phyloP scores from a whole-genome alignment of 2,329 filamentous ascomycete species.

The Teratosphaeria gauchensis region DNA sequence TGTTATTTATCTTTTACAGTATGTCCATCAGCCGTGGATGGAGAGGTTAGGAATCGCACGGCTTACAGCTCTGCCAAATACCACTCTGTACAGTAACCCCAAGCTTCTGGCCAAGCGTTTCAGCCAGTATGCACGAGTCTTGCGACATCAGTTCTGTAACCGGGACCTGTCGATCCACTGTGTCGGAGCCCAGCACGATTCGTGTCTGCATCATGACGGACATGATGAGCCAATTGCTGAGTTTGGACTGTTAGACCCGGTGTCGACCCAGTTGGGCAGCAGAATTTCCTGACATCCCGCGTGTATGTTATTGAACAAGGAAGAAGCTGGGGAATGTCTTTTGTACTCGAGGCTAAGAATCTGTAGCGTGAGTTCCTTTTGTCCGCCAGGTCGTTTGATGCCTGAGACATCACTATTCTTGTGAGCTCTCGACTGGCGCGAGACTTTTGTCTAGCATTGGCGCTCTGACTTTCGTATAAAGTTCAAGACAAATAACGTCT shows the following conservation, averaged over 20 bases:
- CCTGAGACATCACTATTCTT: not conserved
- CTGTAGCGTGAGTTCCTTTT: not conserved
- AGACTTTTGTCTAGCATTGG: not conserved
- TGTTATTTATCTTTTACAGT: too few relatives aligned
- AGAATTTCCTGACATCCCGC: not conserved
- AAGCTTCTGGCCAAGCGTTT: not conserved
- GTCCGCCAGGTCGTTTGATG: too few relatives aligned
- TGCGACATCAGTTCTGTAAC: not conserved
- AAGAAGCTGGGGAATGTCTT: not conserved
- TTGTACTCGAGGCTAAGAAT: not conserved
- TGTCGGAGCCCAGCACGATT: not conserved
- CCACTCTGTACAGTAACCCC: not conserved
- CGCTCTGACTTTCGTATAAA: not conserved
- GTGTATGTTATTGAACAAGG: not conserved
- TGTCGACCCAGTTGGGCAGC: not conserved
- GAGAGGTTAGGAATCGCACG: not conserved
- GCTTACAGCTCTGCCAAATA: not conserved
- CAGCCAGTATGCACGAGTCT: not conserved
- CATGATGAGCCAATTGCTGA: too few relatives aligned
- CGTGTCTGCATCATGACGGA: too few relatives aligned
- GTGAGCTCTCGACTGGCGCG: not conserved
- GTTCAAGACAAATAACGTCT: not conserved
- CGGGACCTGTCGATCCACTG: not conserved
- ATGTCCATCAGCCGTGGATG: not conserved
- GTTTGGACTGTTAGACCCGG: too few relatives aligned